Conservation (phyloP, 176 grass and related monocot genomes). For the Avena eriantha region DNA sequence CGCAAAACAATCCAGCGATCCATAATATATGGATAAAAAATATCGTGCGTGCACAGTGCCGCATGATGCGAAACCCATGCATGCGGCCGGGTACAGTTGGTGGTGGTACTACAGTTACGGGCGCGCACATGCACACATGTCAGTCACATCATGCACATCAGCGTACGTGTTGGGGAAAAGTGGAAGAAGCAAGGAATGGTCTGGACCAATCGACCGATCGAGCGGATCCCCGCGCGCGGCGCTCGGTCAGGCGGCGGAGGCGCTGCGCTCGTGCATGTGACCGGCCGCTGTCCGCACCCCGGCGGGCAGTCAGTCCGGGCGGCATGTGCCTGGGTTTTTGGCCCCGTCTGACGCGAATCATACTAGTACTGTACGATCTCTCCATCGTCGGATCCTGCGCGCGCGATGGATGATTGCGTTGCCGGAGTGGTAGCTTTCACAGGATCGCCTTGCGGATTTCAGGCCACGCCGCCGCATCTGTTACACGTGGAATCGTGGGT, state of each 20-base stretch:
- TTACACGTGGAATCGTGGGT: too few relatives aligned
- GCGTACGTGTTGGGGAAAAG: constrained; percentile 12
- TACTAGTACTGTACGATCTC: not conserved
- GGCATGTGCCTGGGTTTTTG: constrained; percentile 14
- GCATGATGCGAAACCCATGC: not conserved
- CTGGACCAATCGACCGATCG: not conserved
- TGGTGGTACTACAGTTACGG: not conserved
- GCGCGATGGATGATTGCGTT: not conserved
- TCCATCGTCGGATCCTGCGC: not conserved
- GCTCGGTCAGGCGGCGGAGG: not conserved
- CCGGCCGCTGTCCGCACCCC: not conserved
- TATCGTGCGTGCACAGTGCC: not conserved
- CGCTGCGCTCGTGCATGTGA: not conserved
- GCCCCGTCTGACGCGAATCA: not conserved
- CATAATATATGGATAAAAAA: too few relatives aligned
- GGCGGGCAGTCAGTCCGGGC: constrained; percentile 23
- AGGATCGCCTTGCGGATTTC: constrained; percentile 36
- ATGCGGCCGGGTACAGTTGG: not conserved
- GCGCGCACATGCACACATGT: not conserved
- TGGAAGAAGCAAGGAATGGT: not conserved
- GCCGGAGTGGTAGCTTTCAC: constrained; percentile 31
- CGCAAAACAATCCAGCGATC: not conserved
- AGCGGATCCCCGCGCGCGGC: not conserved
- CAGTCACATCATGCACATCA: constrained; percentile 35
- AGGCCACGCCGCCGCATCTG: too few relatives aligned